Evolutionary conservation across 331 rosid species (phyloP).

Genomic region (Malus hybrid): DNA sequence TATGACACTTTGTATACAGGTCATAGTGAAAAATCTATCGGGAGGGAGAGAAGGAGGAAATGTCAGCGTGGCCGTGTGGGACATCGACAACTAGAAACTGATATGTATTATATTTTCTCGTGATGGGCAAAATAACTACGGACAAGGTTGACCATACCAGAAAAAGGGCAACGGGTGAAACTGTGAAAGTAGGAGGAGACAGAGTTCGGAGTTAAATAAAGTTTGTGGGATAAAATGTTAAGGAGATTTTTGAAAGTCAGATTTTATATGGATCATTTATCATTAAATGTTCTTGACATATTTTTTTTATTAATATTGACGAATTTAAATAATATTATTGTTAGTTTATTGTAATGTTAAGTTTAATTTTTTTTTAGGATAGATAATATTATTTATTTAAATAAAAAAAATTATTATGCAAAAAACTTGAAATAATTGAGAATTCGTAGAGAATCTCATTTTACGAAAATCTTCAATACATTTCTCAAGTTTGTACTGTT

Average conservation of each 20-base stretch:
- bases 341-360: rapidly evolving
- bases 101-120: neutral
- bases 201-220: neutral
- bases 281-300: too few relatives aligned
- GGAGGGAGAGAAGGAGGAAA: neutral
- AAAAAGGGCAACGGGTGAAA: neutral
- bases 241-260: too few relatives aligned
- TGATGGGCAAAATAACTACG: neutral
- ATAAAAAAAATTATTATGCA: too few relatives aligned
- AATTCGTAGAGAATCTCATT: too few relatives aligned
- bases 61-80: neutral
- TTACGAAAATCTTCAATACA: too few relatives aligned
- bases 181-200: neutral
- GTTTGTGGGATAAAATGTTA: neutral
- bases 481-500: neutral
- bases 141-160: neutral
- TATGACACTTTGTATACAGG: too few relatives aligned
- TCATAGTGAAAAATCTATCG: too few relatives aligned
- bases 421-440: too few relatives aligned
- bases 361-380: rapidly evolving
- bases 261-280: too few relatives aligned
- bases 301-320: too few relatives aligned
- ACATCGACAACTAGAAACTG: neutral
- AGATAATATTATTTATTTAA: too few relatives aligned
- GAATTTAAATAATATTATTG: too few relatives aligned